Percentiles rank a stretch among this genome's conserved stretches.
Evolutionary conservation across 345 rosid genomes (phyloP).

Genomic region (Salix koriyanagi): DNA sequence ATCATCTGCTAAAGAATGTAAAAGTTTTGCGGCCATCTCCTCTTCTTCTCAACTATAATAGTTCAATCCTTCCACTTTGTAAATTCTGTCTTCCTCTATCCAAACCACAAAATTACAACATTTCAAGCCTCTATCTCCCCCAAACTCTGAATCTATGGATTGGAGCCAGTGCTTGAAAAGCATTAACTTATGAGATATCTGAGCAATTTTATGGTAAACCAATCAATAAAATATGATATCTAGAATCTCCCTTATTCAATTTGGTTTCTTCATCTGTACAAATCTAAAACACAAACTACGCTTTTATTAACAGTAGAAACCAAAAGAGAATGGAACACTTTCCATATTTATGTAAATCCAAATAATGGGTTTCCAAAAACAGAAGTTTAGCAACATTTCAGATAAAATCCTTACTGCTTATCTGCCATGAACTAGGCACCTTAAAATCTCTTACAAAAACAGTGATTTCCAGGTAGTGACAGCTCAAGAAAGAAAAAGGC

Average conservation of each 20-base stretch:
- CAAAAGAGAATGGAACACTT: conserved; percentile 37
- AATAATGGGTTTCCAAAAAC: conserved; percentile 29
- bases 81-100: conserved; percentile 6
- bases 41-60: not conserved
- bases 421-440: not conserved
- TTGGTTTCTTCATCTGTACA: conserved; percentile 12
- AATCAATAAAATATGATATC: conserved; percentile 10
- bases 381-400: conserved; percentile 23
- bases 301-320: conserved; percentile 27
- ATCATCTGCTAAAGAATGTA: conserved; percentile 89
- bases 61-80: not conserved
- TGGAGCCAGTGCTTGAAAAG: not conserved
- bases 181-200: conserved; percentile 11
- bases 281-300: conserved; percentile 20
- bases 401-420: conserved; percentile 10
- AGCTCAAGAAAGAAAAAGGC: conserved; percentile 23
- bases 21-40: conserved; percentile 88
- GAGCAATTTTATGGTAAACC: conserved; percentile 14
- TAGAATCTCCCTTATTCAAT: not conserved
- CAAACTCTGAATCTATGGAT: conserved; percentile 15
- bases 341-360: conserved; percentile 37
- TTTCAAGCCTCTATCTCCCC: conserved; percentile 2
- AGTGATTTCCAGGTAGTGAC: conserved; percentile 34
- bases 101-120: not conserved
- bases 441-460: conserved; percentile 6